A percentile compares a stretch with the other conserved stretches of the same genome.
Conservation (phyloP, 2,329 filamentous ascomycete species). For the Trichoderma lentiforme region DNA sequence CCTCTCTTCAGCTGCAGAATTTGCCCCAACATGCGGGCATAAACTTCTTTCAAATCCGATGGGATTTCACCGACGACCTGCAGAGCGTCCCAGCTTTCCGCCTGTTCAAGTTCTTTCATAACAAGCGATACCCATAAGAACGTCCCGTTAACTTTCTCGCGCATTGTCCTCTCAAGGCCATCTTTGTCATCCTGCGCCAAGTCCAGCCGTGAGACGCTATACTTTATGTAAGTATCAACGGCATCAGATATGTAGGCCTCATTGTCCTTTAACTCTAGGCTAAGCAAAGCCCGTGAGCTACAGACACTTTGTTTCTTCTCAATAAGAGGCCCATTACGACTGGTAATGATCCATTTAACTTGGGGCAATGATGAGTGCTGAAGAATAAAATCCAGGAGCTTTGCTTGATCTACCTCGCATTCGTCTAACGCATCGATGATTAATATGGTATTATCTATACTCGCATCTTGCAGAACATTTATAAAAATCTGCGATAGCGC, state of each 20-base stretch:
- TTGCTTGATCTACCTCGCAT: not conserved
- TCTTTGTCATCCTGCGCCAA: not conserved
- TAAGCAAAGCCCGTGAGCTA: not conserved
- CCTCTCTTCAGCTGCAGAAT: not conserved
- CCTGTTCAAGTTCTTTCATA: not conserved
- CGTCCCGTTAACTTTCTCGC: not conserved
- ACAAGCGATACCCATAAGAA: not conserved
- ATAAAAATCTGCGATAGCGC: slow-evolving; percentile 37
- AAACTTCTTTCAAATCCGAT: not conserved
- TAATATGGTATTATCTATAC: not conserved
- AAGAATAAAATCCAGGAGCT: not conserved
- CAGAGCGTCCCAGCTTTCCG: not conserved
- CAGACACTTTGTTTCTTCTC: not conserved
- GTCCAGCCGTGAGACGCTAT: not conserved
- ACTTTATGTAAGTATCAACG: not conserved
- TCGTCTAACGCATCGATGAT: not conserved
- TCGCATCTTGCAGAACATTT: slow-evolving; percentile 35
- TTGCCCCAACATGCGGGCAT: not conserved
- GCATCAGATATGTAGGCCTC: not conserved
- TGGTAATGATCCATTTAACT: not conserved
- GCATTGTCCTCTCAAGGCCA: not conserved
- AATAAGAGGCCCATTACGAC: not conserved
- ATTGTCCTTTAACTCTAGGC: not conserved
- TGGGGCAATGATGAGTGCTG: not conserved
- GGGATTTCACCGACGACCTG: not conserved